Evolutionary conservation across 768 basidiomycete genomes (phyloP).

Genomic region (Chalciporus piperatus): DNA sequence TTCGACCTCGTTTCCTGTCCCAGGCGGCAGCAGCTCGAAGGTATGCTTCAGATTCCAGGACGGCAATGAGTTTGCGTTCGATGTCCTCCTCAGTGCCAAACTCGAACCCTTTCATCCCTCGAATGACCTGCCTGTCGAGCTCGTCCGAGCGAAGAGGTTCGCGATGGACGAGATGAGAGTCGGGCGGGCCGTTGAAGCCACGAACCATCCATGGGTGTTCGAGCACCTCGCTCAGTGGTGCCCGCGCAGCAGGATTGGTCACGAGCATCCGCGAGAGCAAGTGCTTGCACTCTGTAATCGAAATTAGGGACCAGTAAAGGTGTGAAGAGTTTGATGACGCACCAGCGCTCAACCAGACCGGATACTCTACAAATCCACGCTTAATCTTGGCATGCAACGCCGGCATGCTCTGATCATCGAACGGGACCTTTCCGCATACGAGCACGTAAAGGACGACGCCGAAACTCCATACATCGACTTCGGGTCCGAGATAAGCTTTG

Average conservation of each 20-base stretch:
- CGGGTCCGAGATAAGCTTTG: constrained; percentile 94
- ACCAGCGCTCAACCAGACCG: constrained; percentile 94
- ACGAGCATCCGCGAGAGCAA: constrained; percentile 94
- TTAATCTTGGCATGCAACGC: constrained; percentile 99
- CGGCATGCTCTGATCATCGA: constrained; percentile 99
- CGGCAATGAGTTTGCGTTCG: constrained; percentile 62
- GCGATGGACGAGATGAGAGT: constrained; percentile 82
- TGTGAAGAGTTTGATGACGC: constrained; percentile 25
- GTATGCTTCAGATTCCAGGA: constrained; percentile 81
- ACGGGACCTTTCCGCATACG: constrained; percentile 98
- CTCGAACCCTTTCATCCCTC: constrained; percentile 94
- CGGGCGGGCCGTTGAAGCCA: constrained; percentile 76
- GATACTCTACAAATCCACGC: constrained; percentile 94
- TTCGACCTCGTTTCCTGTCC: constrained; percentile 65
- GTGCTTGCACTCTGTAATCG: constrained; percentile 83
- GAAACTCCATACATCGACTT: constrained; percentile 99
- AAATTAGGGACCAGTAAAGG: too few relatives aligned
- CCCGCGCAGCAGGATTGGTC: constrained; percentile 83
- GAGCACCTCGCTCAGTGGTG: constrained; percentile 81
- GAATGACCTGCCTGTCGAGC: constrained; percentile 81
- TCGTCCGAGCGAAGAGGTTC: constrained; percentile 89
- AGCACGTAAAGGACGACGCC: constrained; percentile 97
- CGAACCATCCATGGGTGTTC: constrained; percentile 92
- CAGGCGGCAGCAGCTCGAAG: constrained; percentile 68
- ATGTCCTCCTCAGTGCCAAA: constrained; percentile 91